Conservation (phyloP, 345 rosid genomes). For the Gossypium longicalyx region DNA sequence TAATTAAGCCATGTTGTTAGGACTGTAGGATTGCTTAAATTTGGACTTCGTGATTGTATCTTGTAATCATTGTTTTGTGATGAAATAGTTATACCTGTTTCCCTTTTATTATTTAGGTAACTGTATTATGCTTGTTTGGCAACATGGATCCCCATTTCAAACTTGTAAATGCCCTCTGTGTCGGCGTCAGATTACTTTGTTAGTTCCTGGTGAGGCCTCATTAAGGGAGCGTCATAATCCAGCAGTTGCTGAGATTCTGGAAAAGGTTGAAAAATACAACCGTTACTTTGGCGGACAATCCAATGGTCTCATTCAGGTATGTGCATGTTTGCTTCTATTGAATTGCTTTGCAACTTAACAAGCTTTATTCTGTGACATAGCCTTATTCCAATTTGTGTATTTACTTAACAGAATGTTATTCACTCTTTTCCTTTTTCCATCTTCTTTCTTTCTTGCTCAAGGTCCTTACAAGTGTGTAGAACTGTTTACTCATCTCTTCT, state of each 20-base stretch:
- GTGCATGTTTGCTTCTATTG: constrained; percentile 2
- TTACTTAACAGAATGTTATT: neutral
- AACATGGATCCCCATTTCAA: constrained; percentile 60
- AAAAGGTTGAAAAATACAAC: constrained; percentile 60
- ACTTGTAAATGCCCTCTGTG: constrained; percentile 89
- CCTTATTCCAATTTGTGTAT: neutral
- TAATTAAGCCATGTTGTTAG: neutral
- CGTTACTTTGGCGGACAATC: constrained; percentile 57
- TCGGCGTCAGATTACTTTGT: constrained; percentile 72
- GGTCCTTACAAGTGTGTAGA: neutral
- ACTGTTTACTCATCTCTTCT: neutral
- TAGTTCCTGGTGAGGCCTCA: constrained; percentile 68
- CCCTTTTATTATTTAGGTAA: constrained; percentile 35
- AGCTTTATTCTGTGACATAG: neutral
- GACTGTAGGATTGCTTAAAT: neutral
- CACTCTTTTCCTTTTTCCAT: neutral
- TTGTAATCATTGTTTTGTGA: neutral
- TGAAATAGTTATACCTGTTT: constrained; percentile 4
- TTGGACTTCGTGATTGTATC: neutral
- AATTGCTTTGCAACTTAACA: neutral
- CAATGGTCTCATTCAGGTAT: constrained; percentile 61
- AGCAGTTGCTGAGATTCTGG: constrained; percentile 45
- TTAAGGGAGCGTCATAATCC: constrained; percentile 38
- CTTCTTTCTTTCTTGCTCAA: too few species aligned
- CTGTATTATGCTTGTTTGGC: constrained; percentile 89